Evolutionary conservation across 2,329 filamentous ascomycete genomes (phyloP), one percentile per base, ranked within the genome.

Genomic region (Apiospora phragmitis): DNA sequence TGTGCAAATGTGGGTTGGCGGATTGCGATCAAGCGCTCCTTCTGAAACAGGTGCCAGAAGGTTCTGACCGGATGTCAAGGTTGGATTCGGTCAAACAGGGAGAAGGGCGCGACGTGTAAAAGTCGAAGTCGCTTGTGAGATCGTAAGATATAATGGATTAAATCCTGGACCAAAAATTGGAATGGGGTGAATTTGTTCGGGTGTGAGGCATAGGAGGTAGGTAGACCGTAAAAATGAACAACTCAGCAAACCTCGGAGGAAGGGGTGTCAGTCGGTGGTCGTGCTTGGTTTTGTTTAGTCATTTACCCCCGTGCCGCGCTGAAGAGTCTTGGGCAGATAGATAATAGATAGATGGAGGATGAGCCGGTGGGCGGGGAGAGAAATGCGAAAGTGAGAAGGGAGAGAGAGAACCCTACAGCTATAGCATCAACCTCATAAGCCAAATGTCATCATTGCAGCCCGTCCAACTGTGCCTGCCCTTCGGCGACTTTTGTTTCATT

Each of bases 21-120:
- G 18, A n/a, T 32, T 38, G 55, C 32, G 29, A 38, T 62, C 32
- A n/a, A 62, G 55, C 55, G 32, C 32, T 5, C n/a, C 55, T 38
- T n/a, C 55, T 24, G 55, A 62, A 62, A 62, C 55, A 38, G 32
- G 32, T 38, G 32, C 55, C 55, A 62, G 55, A 62, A 62, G 55
- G 55, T 62, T 62, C 32, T n/a, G 55, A 62, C 24, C 32, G 3
- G 55, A 62, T 38, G 55, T 35, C 55, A 62, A 62, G 21, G 55
- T 62, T 38, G 18, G 18, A 32, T 62, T 38, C 35, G 51, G 51
- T 29, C 26, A 18, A 59, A 35, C 26, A 59, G 24, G 14, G 18
- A 32, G 51, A 16, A 59, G 29, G 29, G 51, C 51, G 26, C 26
- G 16, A 59, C 29, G 26, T 11, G 51, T 35, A 26, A 21, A 21